A percentile compares a stretch with the other conserved stretches of the same genome.
Conservation (phyloP, 2,329 filamentous ascomycete species). For the Alternaria burnsii region DNA sequence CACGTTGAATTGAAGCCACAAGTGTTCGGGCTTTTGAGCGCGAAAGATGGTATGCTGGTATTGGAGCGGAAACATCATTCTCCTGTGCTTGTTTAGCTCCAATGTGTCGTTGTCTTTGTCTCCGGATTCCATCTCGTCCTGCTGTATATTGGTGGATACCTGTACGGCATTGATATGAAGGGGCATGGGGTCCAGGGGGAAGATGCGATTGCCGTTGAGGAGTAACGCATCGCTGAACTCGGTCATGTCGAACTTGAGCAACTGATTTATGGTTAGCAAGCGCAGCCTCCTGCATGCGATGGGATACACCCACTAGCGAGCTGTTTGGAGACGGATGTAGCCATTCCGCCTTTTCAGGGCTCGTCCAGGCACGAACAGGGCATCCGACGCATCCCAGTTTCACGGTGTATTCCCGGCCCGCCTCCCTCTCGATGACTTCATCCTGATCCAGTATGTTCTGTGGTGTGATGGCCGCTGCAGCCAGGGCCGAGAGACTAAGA, state of each 20-base stretch:
- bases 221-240: slow-evolving; percentile 19
- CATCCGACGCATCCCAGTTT: slow-evolving; percentile 42
- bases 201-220: slow-evolving; percentile 33
- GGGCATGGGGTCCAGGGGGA: slow-evolving; percentile 35
- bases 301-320: slow-evolving; percentile 34
- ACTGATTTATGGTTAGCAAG: slow-evolving; percentile 17
- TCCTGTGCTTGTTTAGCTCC: slow-evolving; percentile 16
- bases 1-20: slow-evolving; percentile 43
- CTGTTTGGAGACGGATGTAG: slow-evolving; percentile 30
- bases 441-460: neutral
- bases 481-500: slow-evolving; percentile 17
- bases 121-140: slow-evolving; percentile 20
- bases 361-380: slow-evolving; percentile 29
- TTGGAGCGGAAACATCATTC: slow-evolving; percentile 31
- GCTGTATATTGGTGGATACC: slow-evolving; percentile 26
- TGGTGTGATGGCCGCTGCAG: slow-evolving; percentile 10
- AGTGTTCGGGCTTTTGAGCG: slow-evolving; percentile 17
- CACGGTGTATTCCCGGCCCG: slow-evolving; percentile 36
- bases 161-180: slow-evolving; percentile 34
- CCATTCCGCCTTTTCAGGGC: slow-evolving; percentile 19
- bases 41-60: slow-evolving; percentile 38
- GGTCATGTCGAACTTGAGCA: slow-evolving; percentile 36
- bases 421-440: slow-evolving; percentile 13
- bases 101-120: slow-evolving; percentile 14
- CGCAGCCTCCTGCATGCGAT: no score